Evolutionary conservation across 345 rosid species (phyloP).

Genomic region (Rubroshorea leprosula): DNA sequence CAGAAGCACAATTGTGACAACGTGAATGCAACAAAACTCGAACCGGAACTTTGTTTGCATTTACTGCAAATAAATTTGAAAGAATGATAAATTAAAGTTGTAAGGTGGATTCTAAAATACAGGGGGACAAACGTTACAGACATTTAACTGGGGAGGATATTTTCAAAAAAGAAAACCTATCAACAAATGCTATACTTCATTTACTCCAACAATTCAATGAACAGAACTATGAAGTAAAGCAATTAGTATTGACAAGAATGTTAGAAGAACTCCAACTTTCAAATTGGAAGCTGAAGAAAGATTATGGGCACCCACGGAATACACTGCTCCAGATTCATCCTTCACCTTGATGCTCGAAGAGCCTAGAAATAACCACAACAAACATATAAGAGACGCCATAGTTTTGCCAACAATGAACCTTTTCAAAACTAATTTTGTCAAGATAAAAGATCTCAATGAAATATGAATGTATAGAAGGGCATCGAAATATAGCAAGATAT

Average conservation of each 20-base stretch:
- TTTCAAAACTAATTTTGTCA: too few relatives aligned
- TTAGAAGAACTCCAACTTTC: conserved; percentile 16
- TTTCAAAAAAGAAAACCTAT: too few relatives aligned
- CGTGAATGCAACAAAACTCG: neutral
- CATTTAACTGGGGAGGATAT: too few relatives aligned
- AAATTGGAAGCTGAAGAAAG: conserved; percentile 36
- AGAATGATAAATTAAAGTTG: neutral
- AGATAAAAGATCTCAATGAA: too few relatives aligned
- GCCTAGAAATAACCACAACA: conserved; percentile 39
- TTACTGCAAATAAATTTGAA: neutral
- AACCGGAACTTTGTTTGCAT: neutral
- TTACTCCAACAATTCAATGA: conserved; percentile 18
- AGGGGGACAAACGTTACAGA: too few relatives aligned
- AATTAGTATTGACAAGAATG: conserved; percentile 27
- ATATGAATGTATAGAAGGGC: too few relatives aligned
- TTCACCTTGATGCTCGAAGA: conserved; percentile 66
- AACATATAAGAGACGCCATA: neutral
- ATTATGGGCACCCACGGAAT: conserved; percentile 46
- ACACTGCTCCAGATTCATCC: conserved; percentile 44
- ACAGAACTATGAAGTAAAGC: conserved; percentile 30
- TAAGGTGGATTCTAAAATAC: neutral
- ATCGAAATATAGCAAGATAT: too few relatives aligned
- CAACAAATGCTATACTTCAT: conserved; percentile 24
- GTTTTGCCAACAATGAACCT: neutral
- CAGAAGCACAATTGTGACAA: too few relatives aligned